phyloP scores from a whole-genome alignment of 352 stramenopile genomes.

The Phytophthora quininea region DNA sequence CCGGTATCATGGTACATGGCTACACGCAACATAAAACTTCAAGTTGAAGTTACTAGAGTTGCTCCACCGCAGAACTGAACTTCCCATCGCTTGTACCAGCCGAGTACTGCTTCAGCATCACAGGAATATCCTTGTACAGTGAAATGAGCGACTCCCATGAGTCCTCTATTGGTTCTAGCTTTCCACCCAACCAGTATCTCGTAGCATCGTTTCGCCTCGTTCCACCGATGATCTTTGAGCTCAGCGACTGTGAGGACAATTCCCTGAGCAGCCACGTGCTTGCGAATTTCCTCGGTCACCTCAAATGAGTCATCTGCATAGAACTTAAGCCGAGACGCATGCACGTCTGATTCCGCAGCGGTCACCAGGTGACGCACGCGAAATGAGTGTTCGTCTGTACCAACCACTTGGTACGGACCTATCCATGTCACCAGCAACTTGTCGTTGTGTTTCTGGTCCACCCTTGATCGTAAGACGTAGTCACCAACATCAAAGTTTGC shows the following conservation, averaged over 20 bases:
- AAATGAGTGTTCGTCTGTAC: slow-evolving; percentile 28
- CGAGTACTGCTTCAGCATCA: slow-evolving; percentile 17
- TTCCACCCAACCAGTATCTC: slow-evolving; percentile 18
- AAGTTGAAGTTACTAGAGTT: slow-evolving; percentile 10
- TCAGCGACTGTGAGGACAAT: slow-evolving; percentile 24
- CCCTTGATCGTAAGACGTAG: slow-evolving; percentile 35
- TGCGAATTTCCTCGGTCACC: slow-evolving; percentile 30
- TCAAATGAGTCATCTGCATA: slow-evolving; percentile 33
- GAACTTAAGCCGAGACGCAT: slow-evolving; percentile 39
- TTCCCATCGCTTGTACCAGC: background rate
- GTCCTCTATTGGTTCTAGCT: slow-evolving; percentile 18
- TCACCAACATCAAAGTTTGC: slow-evolving; percentile 34
- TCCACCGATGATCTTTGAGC: no score
- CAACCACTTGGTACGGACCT: no score
- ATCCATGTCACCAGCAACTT: no score
- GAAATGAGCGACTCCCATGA: slow-evolving; percentile 14
- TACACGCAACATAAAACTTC: background rate
- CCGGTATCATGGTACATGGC: slow-evolving; percentile 3
- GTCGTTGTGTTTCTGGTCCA: no score
- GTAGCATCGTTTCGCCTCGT: background rate
- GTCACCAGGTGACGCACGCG: no score
- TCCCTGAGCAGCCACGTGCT: slow-evolving; percentile 32
- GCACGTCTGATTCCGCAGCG: slow-evolving; percentile 26
- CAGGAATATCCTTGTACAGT: slow-evolving; percentile 16
- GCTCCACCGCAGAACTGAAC: background rate